phyloP scores from a whole-genome alignment of 805 yeast genomes.

The Henningerozyma blattae region DNA sequence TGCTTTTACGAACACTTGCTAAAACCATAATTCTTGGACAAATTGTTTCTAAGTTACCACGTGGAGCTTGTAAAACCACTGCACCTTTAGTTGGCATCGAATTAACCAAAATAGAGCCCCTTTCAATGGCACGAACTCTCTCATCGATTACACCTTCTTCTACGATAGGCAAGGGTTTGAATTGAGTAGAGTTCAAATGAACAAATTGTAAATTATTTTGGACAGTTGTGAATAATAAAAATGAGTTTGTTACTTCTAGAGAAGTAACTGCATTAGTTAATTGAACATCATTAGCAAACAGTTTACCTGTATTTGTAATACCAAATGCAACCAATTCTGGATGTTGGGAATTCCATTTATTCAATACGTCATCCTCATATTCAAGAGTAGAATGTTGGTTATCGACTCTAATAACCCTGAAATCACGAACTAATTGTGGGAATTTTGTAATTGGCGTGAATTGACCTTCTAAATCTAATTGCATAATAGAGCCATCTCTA shows the following conservation, averaged over 20 bases:
- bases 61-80: constrained; percentile 82
- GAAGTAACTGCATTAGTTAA: constrained; percentile 75
- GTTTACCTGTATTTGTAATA: constrained; percentile 59
- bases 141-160: constrained; percentile 46
- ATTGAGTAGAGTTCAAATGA: constrained; percentile 41
- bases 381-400: constrained; percentile 4
- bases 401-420: constrained; percentile 32
- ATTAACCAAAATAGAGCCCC: constrained; percentile 79
- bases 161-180: constrained; percentile 29
- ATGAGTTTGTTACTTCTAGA: constrained; percentile 54
- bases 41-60: constrained; percentile 93
- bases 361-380: too few species aligned
- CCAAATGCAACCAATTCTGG: constrained; percentile 47
- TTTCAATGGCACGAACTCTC: constrained; percentile 76
- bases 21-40: constrained; percentile 88
- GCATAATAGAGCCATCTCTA: constrained; percentile 47
- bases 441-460: constrained; percentile 34
- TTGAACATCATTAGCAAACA: constrained; percentile 49
- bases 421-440: constrained; percentile 59
- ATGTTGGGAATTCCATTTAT: constrained; percentile 20
- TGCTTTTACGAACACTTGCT: constrained; percentile 64
- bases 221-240: constrained; percentile 76
- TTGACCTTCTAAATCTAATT: constrained; percentile 26
- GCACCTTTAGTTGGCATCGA: constrained; percentile 73
- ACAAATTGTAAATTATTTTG: constrained; percentile 73